These are phyloP conservation scores for Coemansia sp. DNA, from an alignment of 192 early-diverging fungal genomes.

Conservation along the genomic window DNA sequence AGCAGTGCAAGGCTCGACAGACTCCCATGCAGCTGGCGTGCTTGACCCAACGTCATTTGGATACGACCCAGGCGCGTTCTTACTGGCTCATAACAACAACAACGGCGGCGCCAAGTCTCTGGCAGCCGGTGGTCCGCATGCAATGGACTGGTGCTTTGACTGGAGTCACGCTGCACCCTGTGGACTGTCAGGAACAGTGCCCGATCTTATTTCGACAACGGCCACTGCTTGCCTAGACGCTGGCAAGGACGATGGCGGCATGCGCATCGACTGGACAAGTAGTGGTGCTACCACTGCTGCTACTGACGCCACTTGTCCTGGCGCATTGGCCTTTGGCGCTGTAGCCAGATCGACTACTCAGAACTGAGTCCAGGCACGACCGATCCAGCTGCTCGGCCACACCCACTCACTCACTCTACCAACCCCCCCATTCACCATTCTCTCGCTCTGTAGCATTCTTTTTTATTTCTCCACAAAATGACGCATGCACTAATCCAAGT, in stretches of 20 bases:
- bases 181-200: neutral
- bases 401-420: neutral
- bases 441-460: constrained; percentile 8
- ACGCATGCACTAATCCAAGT: constrained; percentile 20
- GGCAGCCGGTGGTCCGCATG: constrained; percentile 2
- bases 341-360: neutral
- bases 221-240: neutral
- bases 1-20: neutral
- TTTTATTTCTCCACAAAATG: neutral
- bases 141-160: constrained; percentile 44
- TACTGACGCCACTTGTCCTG: neutral
- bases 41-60: constrained; percentile 18
- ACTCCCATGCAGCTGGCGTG: neutral
- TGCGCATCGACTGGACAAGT: constrained; percentile 2
- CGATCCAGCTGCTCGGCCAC: neutral
- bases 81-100: constrained; percentile 8
- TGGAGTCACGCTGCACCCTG: constrained; percentile 13
- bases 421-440: neutral
- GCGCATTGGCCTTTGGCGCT: neutral
- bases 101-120: constrained; percentile 6
- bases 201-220: neutral
- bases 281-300: neutral
- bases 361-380: neutral
- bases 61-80: constrained; percentile 28
- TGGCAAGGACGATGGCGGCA: neutral